These are phyloP conservation scores for Aspergillus transmontanensis DNA, from an alignment of 2,329 filamentous ascomycete species.

Conservation along the genomic window DNA sequence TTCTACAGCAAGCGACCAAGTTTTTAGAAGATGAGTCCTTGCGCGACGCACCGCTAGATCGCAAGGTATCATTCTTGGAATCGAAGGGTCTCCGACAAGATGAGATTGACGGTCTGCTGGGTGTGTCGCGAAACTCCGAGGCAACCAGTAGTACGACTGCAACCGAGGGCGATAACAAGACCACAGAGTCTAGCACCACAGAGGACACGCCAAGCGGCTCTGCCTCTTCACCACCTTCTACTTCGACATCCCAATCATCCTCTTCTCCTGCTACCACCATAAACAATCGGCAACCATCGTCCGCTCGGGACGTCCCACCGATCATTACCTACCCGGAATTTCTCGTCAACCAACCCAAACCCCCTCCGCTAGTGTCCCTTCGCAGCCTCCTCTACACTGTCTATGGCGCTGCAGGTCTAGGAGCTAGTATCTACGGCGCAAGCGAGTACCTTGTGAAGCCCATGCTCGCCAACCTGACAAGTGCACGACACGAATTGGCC, in stretches of 20 bases:
- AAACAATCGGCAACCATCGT: conserved; percentile 18
- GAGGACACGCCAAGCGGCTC: conserved; percentile 8
- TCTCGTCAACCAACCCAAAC: conserved; percentile 59
- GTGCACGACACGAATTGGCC: conserved; percentile 61
- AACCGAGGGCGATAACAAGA: conserved; percentile 10
- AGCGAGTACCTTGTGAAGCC: conserved; percentile 62
- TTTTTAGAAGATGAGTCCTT: conserved; percentile 79
- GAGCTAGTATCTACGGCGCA: conserved; percentile 59
- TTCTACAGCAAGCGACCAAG: conserved; percentile 68
- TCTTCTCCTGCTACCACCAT: conserved; percentile 11
- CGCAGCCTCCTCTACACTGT: conserved; percentile 58
- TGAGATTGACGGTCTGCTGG: conserved; percentile 70
- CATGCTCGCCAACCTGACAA: conserved; percentile 57
- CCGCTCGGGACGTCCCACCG: conserved; percentile 54
- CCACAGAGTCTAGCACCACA: conserved; percentile 1
- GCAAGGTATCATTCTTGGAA: conserved; percentile 75
- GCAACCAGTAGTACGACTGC: conserved; percentile 22
- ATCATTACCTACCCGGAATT: conserved; percentile 71
- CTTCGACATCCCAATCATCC: not conserved
- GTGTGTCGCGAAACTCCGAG: conserved; percentile 37
- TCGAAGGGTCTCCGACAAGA: conserved; percentile 70
- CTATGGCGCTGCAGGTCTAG: conserved; percentile 59
- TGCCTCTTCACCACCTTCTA: not conserved
- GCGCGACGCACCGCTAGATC: conserved; percentile 66
- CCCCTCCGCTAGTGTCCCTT: conserved; percentile 62